Evolutionary conservation across 805 yeast genomes (phyloP).

Genomic region (Schwanniomyces polymorphus): DNA sequence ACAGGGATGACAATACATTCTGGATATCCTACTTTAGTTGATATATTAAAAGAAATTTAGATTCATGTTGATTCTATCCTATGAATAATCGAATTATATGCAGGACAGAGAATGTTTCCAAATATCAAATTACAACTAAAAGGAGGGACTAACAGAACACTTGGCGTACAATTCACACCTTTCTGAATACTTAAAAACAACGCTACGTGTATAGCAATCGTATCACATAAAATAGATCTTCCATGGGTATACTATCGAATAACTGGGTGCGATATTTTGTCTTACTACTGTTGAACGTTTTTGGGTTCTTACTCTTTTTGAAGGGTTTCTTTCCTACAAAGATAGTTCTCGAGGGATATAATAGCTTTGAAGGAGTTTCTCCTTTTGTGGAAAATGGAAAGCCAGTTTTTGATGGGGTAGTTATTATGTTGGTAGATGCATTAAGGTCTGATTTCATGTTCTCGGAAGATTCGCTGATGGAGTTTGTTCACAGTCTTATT

Average conservation of each 20-base stretch:
- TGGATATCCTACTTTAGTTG: too few relatives aligned
- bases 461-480: conserved; percentile 62
- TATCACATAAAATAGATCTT: neutral
- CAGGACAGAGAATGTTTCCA: too few relatives aligned
- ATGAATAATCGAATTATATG: too few relatives aligned
- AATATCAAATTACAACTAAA: too few relatives aligned
- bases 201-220: neutral
- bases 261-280: conserved; percentile 1
- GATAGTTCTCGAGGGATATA: conserved; percentile 63
- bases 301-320: conserved; percentile 63
- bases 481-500: conserved; percentile 63
- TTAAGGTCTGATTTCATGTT: conserved; percentile 85
- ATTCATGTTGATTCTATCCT: too few relatives aligned
- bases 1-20: too few relatives aligned
- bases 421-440: conserved; percentile 91
- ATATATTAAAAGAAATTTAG: too few relatives aligned
- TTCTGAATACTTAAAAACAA: too few relatives aligned
- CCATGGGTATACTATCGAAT: neutral
- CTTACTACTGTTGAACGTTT: conserved; percentile 18
- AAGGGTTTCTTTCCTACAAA: conserved; percentile 93
- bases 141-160: too few relatives aligned
- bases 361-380: conserved; percentile 25
- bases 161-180: too few relatives aligned
- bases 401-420: conserved; percentile 62
- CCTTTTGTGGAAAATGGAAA: conserved; percentile 20